Evolutionary conservation across 306 rosid species (phyloP).

Genomic region (Cicer judaicum): DNA sequence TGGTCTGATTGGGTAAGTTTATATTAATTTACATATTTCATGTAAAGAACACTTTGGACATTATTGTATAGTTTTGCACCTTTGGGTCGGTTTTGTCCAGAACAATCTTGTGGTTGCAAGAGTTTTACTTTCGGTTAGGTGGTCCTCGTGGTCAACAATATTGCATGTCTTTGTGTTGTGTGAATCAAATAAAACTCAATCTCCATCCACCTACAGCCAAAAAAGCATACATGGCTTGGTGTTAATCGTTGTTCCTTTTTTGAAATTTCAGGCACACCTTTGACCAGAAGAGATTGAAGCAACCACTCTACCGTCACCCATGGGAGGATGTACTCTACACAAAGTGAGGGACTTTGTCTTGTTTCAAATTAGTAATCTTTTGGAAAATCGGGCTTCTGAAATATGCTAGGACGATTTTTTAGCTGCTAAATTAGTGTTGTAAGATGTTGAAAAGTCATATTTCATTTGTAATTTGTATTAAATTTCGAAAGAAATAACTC

Average conservation of each 20-base stretch:
- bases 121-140: conserved; percentile 36
- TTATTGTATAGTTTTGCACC: conserved; percentile 32
- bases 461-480: conserved; percentile 55
- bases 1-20: conserved; percentile 93
- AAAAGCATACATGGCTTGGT: not conserved
- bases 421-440: conserved; percentile 58
- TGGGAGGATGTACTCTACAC: conserved; percentile 99
- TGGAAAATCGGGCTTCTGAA: conserved; percentile 44
- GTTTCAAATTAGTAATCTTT: conserved; percentile 41
- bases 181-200: conserved; percentile 29
- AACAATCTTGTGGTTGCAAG: conserved; percentile 30
- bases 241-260: conserved; percentile 38
- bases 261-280: conserved; percentile 83
- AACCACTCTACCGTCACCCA: conserved; percentile 98
- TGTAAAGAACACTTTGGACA: not conserved
- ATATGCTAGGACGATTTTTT: conserved; percentile 49
- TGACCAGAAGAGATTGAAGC: conserved; percentile 99
- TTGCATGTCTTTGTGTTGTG: conserved; percentile 9
- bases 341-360: conserved; percentile 59
- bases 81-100: conserved; percentile 43
- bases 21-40: conserved; percentile 13
- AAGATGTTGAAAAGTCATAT: conserved; percentile 41
- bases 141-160: conserved; percentile 44
- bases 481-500: conserved; percentile 49
- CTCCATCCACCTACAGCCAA: not conserved